These are phyloP conservation scores for Lactarius hengduanensis DNA, from an alignment of 768 basidiomycete genomes.

Conservation along the genomic window DNA sequence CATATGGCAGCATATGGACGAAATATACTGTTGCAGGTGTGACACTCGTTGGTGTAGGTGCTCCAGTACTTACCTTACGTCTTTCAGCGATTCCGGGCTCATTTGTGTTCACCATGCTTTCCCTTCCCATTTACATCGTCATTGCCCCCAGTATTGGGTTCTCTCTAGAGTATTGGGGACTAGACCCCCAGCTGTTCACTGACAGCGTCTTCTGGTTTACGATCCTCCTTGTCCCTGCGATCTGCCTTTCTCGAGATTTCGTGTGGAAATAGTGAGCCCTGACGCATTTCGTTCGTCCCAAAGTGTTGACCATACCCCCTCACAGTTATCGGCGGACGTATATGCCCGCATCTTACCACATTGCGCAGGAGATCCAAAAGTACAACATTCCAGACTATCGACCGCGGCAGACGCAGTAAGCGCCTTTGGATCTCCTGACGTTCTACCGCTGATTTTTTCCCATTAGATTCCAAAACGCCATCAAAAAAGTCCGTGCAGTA, in stretches of 20 bases:
- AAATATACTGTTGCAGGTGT: conserved; percentile 94
- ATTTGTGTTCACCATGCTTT: conserved; percentile 94
- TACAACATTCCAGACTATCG: conserved; percentile 97
- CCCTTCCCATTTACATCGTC: conserved; percentile 86
- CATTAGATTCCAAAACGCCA: conserved; percentile 92
- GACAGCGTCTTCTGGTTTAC: conserved; percentile 88
- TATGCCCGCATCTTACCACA: conserved; percentile 89
- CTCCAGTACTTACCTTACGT: conserved; percentile 20
- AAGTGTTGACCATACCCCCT: conserved; percentile 22
- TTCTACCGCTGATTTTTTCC: conserved; percentile 21
- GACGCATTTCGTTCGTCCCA: neutral
- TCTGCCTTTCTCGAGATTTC: conserved; percentile 87
- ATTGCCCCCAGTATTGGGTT: conserved; percentile 85
- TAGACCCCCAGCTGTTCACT: conserved; percentile 89
- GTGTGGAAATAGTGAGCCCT: conserved; percentile 93
- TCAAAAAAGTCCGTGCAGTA: conserved; percentile 99
- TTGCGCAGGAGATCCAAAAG: conserved; percentile 98
- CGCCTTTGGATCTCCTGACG: conserved; percentile 29
- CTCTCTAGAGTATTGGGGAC: conserved; percentile 85
- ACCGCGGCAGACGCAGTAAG: conserved; percentile 94
- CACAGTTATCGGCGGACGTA: conserved; percentile 88
- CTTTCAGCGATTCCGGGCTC: conserved; percentile 89
- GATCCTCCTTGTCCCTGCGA: conserved; percentile 75
- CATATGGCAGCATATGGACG: conserved; percentile 82
- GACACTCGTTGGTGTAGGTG: conserved; percentile 25